Conservation (phyloP, 2,329 filamentous ascomycete genomes). For the Talaromyces sp. region DNA sequence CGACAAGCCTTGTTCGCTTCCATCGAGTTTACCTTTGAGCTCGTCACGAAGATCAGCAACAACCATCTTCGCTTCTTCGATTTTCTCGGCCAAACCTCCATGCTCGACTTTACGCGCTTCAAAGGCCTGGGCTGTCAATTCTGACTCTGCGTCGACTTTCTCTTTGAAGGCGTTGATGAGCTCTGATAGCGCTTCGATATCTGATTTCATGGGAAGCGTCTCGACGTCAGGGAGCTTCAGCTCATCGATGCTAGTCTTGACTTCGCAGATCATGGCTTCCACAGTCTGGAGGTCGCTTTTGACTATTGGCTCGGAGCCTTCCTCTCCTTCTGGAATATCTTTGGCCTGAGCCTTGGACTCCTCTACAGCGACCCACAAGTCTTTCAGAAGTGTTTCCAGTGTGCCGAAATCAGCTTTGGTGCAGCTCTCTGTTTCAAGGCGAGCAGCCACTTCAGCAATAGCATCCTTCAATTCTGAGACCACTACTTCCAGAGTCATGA, state of each 20-base stretch:
- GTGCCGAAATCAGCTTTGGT: constrained; percentile 73
- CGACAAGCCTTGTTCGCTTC: constrained; percentile 63
- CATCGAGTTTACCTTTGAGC: constrained; percentile 69
- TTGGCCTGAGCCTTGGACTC: constrained; percentile 53
- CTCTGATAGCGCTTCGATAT: constrained; percentile 65
- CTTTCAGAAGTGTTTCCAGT: constrained; percentile 71
- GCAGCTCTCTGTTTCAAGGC: constrained; percentile 62
- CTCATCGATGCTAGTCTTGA: constrained; percentile 72
- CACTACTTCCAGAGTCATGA: constrained; percentile 61
- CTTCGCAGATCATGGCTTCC: constrained; percentile 74
- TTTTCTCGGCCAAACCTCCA: constrained; percentile 68
- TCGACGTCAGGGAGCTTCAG: constrained; percentile 67
- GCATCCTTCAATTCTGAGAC: constrained; percentile 71
- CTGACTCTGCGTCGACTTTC: constrained; percentile 61
- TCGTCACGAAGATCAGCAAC: constrained; percentile 74
- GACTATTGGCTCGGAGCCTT: constrained; percentile 58
- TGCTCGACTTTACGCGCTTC: constrained; percentile 82
- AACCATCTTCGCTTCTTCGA: constrained; percentile 71
- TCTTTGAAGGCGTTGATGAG: constrained; percentile 64
- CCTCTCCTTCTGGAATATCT: constrained; percentile 39
- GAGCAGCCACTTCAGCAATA: constrained; percentile 60
- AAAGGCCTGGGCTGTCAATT: constrained; percentile 70
- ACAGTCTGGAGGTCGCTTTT: constrained; percentile 80
- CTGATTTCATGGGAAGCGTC: constrained; percentile 67
- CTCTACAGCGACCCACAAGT: constrained; percentile 69